Evolutionary conservation across 768 basidiomycete species (phyloP), one percentile per base, ranked within the genome.

Genomic region (Xerocomellus intermedius): DNA sequence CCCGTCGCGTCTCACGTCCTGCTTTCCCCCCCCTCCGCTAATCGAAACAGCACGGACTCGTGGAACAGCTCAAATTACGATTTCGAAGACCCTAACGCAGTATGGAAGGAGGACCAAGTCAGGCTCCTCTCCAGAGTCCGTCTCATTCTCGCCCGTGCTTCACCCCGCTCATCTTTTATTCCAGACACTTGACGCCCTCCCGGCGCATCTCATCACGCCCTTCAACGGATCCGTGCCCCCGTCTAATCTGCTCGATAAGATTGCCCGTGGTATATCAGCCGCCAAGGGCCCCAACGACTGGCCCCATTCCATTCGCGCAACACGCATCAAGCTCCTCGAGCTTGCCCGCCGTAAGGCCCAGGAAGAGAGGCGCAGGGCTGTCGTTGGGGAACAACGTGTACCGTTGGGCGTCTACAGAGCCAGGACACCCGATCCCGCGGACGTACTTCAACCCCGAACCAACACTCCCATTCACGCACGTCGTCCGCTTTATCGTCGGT

Each of bases 161-260:
- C 38, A 24, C 2, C 0, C 2, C 22, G 26, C 57, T 67, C 53
- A 49, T 57, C 2, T 56, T 59, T 30, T 51, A 21, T 46, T 36
- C 10, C 1, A 68, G 91, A 91, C 91, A 16, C 79, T 94, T 10
- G 91, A 94, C 66, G 86, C 86, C 42, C 82, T 92, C 55, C 91
- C 91, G 10, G 75, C 85, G 7, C 89, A 92, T 63, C 81, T 94
- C n/a, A 77, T 90, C 68, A 93, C 91, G 16, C 91, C 91, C 50
- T 93, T 91, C 78, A 85, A 87, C 59, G 91, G 91, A 30, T 79
- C 85, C 42, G 82, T 93, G 19, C 91, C 91, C 1, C 91, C 91
- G 32, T 84, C 88, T 14, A 93, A 93, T 69, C 81, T 93, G 21
- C 83, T 94, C 55, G 90, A 94, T 71, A 91, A 89, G 75, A 85